Conservation (phyloP, 257 asterid species). For the Fraxinus anomala region DNA sequence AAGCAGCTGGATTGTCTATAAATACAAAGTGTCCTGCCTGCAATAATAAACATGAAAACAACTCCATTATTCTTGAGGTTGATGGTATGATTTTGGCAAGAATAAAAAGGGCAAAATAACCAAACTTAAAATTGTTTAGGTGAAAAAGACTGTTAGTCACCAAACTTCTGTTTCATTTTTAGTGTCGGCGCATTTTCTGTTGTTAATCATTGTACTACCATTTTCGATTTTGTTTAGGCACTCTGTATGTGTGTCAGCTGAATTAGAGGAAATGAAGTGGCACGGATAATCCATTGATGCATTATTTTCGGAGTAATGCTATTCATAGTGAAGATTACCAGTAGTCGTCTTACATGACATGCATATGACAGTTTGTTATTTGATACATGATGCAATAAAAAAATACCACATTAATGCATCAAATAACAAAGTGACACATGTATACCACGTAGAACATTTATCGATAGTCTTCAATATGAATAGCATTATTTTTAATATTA, state of each 20-base stretch:
- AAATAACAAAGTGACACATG: too few relatives aligned
- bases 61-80: neutral
- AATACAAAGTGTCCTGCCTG: conserved; percentile 81
- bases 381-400: too few relatives aligned
- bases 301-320: neutral
- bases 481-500: too few relatives aligned
- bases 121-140: neutral
- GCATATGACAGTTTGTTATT: too few relatives aligned
- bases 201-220: neutral
- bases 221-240: neutral
- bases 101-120: neutral
- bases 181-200: neutral
- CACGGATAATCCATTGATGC: neutral
- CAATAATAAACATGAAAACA: conserved; percentile 14
- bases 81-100: neutral
- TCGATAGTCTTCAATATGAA: too few relatives aligned
- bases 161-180: too few relatives aligned
- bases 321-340: too few relatives aligned
- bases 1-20: conserved; percentile 59
- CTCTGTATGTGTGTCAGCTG: neutral
- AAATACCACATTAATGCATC: too few relatives aligned
- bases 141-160: neutral
- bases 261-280: neutral
- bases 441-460: too few relatives aligned
- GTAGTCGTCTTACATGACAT: too few relatives aligned